These are phyloP conservation scores for Spirogloea muscicola DNA, from an alignment of 139 green algal species.

Conservation along the genomic window DNA sequence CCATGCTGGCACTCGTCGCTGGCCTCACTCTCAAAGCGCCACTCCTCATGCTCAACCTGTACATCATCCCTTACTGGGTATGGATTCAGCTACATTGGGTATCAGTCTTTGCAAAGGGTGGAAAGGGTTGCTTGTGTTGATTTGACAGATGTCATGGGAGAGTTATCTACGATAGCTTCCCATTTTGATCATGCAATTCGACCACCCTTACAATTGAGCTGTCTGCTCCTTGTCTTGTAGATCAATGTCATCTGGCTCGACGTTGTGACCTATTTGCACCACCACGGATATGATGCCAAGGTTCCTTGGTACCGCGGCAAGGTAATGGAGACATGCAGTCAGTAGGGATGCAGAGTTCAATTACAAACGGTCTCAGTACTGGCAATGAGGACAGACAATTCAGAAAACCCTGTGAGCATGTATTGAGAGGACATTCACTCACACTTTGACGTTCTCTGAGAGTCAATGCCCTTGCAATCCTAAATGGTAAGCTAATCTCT, in stretches of 20 bases:
- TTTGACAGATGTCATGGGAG: no score
- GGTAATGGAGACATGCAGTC: no score
- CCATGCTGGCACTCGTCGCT: conserved; percentile 74
- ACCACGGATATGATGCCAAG: conserved; percentile 78
- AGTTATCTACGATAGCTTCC: not conserved
- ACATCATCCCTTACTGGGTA: conserved; percentile 84
- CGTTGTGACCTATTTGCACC: conserved; percentile 93
- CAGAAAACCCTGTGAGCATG: no score
- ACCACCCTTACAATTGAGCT: not conserved
- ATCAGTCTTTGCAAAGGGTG: no score
- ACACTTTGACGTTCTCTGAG: no score
- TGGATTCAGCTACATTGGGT: not conserved
- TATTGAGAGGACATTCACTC: no score
- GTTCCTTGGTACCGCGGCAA: conserved; percentile 86
- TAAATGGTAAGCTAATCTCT: no score
- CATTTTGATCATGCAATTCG: not conserved
- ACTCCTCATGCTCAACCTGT: conserved; percentile 79
- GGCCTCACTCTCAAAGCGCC: conserved; percentile 69
- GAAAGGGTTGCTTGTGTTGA: no score
- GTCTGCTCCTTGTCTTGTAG: not conserved
- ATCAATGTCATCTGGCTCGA: conserved; percentile 86
- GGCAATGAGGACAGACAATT: no score
- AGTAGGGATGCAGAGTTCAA: no score
- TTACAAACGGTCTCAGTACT: no score
- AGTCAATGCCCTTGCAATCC: no score